Percentiles rank a stretch among this genome's conserved stretches.
phyloP scores from a whole-genome alignment of 805 yeast genomes.

The Pachysolen tannophilus region DNA sequence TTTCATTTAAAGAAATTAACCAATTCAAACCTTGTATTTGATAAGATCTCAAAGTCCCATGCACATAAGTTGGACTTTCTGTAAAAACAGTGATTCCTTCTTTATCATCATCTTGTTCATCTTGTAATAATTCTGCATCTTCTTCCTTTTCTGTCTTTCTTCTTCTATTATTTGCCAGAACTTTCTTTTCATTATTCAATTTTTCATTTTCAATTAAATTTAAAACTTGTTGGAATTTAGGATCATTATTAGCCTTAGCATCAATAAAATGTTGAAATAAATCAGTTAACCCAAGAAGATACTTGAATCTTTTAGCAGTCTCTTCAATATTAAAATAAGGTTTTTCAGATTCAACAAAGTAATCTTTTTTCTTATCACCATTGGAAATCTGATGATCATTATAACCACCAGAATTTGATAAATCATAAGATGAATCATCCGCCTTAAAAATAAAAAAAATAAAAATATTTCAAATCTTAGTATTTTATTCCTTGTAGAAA shows the following conservation, averaged over 20 bases:
- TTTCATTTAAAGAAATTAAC: constrained; percentile 61
- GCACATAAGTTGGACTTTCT: constrained; percentile 73
- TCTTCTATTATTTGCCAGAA: constrained; percentile 36
- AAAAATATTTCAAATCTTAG: no score
- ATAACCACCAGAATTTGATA: no score
- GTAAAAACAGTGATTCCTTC: constrained; percentile 66
- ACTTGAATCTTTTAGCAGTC: constrained; percentile 65
- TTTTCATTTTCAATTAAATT: constrained; percentile 44
- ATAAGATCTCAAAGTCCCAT: constrained; percentile 80
- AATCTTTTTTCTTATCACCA: constrained; percentile 16
- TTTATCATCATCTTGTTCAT: constrained; percentile 68
- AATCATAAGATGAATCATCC: no score
- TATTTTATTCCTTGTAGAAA: no score
- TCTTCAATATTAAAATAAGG: constrained; percentile 41
- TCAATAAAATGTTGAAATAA: constrained; percentile 84
- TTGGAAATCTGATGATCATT: no score
- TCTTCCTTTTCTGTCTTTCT: constrained; percentile 94
- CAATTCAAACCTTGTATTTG: constrained; percentile 83
- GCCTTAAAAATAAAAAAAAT: no score
- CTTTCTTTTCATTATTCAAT: constrained; percentile 16
- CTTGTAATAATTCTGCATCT: constrained; percentile 83
- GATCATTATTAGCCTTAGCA: constrained; percentile 71
- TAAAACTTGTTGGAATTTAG: constrained; percentile 53
- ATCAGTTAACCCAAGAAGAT: constrained; percentile 75
- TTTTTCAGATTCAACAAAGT: constrained; percentile 26